Evolutionary conservation across 305 asterid species (phyloP), one percentile per base, ranked within the genome.

Genomic region (Fraxinus platypoda): DNA sequence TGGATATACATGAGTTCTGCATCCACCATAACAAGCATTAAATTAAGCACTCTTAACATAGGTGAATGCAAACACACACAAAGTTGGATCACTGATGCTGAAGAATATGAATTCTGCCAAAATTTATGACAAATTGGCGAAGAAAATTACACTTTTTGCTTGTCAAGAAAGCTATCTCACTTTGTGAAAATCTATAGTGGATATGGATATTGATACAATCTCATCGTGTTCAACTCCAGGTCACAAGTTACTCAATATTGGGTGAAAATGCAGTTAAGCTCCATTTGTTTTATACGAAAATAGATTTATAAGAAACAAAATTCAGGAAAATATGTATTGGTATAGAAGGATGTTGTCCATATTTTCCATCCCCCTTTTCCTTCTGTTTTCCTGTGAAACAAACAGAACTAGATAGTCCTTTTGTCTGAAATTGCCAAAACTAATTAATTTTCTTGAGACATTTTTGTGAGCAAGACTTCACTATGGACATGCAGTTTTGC

Each of bases 1-100:
- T 46, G 94, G 94, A 34, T 82, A 76, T 79, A 79, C 91, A 79
- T 80, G 33, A 78, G 64, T 76, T 68, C 94, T 89, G 88, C 89
- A 85, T 37, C 81, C 76, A 76, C 70, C 38, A 75, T 59, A 76
- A 37, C 41, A 49, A 81, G 64, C 17, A 81, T 13, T 1, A 74
- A 57, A 33, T 33, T 11, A 43, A 75, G 37, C 13, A 15, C 71
- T 33, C 74, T 68, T 68, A 26, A 28, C 35, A 66, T 66, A 35
- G 23, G 35, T 26, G 35, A 66, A 12, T 23, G 33, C 19, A 1
- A 2, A 12, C 35, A 11, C 72, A 4, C 74, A 8, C 72, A 23
- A 64, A 25, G 35, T 25, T 21, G 70, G 71, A 59, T 8, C 31
- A 23, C 71, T 59, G 71, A 59, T 3, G 71, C 71, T 21, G 31